These are phyloP conservation scores for Knoxdaviesia capensis DNA, from an alignment of 2,329 filamentous ascomycete species.

Conservation along the genomic window DNA sequence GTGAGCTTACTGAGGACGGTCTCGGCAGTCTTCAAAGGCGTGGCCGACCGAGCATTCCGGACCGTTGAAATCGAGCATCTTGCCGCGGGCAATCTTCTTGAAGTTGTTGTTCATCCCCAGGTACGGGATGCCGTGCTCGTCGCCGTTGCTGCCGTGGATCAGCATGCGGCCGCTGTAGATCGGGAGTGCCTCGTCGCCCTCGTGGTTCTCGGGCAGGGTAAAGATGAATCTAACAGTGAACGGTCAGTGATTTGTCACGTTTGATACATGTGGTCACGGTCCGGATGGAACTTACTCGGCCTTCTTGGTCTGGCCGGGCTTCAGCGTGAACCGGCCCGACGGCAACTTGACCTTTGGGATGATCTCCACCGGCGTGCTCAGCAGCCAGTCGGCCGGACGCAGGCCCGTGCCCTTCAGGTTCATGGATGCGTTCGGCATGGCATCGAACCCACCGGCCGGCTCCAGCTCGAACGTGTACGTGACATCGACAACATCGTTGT, in stretches of 20 bases:
- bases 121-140: constrained; percentile 21
- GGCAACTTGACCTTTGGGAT: background rate
- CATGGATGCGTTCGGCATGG: constrained; percentile 4
- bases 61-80: too few relatives aligned
- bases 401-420: too few relatives aligned
- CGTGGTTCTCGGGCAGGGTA: constrained; percentile 8
- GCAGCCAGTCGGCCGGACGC: too few relatives aligned
- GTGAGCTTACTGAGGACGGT: too few relatives aligned
- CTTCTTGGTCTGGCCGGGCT: background rate
- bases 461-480: constrained; percentile 20
- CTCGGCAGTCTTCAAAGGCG: too few relatives aligned
- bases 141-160: constrained; percentile 17
- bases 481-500: constrained; percentile 18
- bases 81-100: too few relatives aligned
- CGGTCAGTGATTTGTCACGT: background rate
- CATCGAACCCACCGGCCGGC: constrained; percentile 19
- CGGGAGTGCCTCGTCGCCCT: constrained; percentile 13
- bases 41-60: too few relatives aligned
- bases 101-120: background rate
- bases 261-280: too few relatives aligned
- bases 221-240: constrained; percentile 9
- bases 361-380: background rate
- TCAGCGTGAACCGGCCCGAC: background rate
- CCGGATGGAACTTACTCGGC: too few relatives aligned
- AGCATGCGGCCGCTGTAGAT: constrained; percentile 24